These are phyloP conservation scores for Globisporangium cylindrosporum DNA, from an alignment of 352 stramenopile species.

Conservation along the genomic window DNA sequence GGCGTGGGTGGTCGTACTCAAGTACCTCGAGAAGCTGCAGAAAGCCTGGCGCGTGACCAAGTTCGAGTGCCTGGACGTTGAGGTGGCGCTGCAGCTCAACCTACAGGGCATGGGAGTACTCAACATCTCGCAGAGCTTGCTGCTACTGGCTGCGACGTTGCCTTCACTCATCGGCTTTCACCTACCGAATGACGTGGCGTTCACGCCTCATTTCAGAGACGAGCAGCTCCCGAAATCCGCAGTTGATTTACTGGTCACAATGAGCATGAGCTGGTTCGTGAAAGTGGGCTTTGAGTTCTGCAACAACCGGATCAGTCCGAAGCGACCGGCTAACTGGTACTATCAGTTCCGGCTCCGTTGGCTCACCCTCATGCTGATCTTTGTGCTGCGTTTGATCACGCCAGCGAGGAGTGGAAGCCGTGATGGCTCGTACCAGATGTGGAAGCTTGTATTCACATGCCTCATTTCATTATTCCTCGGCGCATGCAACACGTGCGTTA, in stretches of 20 bases:
- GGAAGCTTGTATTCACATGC: conserved; percentile 20
- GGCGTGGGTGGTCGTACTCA: conserved; percentile 35
- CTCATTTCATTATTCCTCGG: conserved; percentile 23
- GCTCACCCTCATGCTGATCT: conserved; percentile 30
- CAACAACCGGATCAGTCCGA: conserved; percentile 31
- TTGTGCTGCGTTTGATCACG: conserved; percentile 24
- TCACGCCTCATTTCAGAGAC: conserved; percentile 22
- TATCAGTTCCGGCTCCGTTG: conserved; percentile 34
- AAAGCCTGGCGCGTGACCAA: conserved; percentile 30
- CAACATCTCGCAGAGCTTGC: conserved; percentile 35
- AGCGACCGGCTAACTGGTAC: conserved; percentile 28
- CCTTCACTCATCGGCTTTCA: conserved; percentile 36
- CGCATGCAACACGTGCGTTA: conserved; percentile 22
- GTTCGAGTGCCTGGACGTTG: conserved; percentile 34
- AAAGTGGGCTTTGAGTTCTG: conserved; percentile 45
- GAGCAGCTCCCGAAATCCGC: conserved; percentile 17
- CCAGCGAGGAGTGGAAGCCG: conserved; percentile 13
- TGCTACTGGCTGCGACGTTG: conserved; percentile 31
- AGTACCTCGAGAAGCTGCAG: conserved; percentile 40
- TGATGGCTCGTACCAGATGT: conserved; percentile 13
- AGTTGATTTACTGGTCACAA: conserved; percentile 35
- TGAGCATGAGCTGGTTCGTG: conserved; percentile 53
- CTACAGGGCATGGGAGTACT: conserved; percentile 43
- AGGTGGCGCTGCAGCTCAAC: conserved; percentile 41
- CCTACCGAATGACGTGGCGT: conserved; percentile 24